Base-by-base conservation (phyloP, 495 filamentous ascomycete species). In the Podospora anserina region DNA sequence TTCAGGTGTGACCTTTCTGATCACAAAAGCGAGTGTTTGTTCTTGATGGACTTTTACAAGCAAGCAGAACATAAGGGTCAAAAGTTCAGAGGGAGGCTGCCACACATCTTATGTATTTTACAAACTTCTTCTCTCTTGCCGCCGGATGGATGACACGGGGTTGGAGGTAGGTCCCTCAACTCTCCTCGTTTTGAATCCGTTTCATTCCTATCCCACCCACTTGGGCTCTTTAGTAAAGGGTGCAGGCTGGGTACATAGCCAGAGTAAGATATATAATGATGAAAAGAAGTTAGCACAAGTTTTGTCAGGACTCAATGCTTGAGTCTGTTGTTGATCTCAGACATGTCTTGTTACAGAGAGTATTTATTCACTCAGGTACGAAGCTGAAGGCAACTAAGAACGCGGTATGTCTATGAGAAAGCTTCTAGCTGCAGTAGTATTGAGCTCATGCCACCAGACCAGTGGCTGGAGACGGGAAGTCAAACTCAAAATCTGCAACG, bases 111-210 rank as follows among this genome's bases (percentile, higher is more conserved):
- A 13, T 49, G 39, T 49, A 49, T 49, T 49, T 49, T 49, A 49
- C 39, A 49, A 49, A 49, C 39, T 49, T 49, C 39, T 49, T 49
- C 13, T 49, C 39, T 49, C 30, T 49, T 16, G 9, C 39, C 23
- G 5, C n/a, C 0, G 55, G 55, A 58, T 58, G 55, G 23, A 26
- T 20, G n/a, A 58, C 55, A 58, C 55, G 55, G 55, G 23, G 55
- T 20, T 58, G 55, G 55, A 58, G 55, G 55, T 58, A 58, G 55
- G 55, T 58, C 55, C 55, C n/a, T 19, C 55, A 58, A 19, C 11
- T 58, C 55, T 26, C 55, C 13, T 49, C 39, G 39, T 49, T 49
- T 49, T 3, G 7, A 32, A 49, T 49, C 39, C 39, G 39, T 49
- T 49, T 49, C 39, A 49, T 49, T 49, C 39, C 7, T 3, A 49